A percentile compares a stretch with the other conserved stretches of the same genome.
Evolutionary conservation across 495 filamentous ascomycete genomes (phyloP).

Genomic region (Xylaria scruposa): DNA sequence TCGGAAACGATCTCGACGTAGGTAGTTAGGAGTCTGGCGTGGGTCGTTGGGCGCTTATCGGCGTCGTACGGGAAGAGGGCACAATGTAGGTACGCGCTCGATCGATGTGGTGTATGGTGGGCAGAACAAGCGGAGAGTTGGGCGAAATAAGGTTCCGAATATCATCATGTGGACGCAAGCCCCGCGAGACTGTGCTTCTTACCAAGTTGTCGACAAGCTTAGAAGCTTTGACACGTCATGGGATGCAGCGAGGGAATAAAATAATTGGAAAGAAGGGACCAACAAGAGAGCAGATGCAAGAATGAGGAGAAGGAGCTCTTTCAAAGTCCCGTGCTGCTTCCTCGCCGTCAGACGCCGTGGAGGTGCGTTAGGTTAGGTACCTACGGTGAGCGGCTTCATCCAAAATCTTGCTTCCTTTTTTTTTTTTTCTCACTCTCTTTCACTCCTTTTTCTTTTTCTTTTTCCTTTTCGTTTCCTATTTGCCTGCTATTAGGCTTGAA

Average conservation of each 20-base stretch:
- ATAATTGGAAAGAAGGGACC: background rate
- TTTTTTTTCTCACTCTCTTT: conserved; percentile 12
- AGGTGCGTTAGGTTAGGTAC: conserved; percentile 10
- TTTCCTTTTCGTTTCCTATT: background rate
- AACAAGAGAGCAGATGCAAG: background rate
- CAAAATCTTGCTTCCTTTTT: conserved; percentile 32
- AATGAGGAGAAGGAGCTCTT: conserved; percentile 10
- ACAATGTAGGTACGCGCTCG: background rate
- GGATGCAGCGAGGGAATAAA: background rate
- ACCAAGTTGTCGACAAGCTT: no score
- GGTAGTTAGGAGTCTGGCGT: background rate
- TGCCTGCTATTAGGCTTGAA: background rate
- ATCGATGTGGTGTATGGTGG: background rate
- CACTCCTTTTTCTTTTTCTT: background rate
- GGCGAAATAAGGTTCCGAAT: conserved; percentile 7
- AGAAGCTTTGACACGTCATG: background rate
- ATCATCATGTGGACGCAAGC: background rate
- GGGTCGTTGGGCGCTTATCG: background rate
- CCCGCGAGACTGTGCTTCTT: background rate
- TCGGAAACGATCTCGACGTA: background rate
- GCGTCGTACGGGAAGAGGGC: background rate
- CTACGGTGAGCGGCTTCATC: conserved; percentile 5
- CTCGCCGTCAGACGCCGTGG: conserved; percentile 9
- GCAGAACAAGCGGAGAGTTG: background rate
- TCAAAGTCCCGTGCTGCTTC: conserved; percentile 7